Evolutionary conservation across 371 early-diverging fungal genomes (phyloP), one percentile per base, ranked within the genome.

Genomic region (Mortierella sp.): DNA sequence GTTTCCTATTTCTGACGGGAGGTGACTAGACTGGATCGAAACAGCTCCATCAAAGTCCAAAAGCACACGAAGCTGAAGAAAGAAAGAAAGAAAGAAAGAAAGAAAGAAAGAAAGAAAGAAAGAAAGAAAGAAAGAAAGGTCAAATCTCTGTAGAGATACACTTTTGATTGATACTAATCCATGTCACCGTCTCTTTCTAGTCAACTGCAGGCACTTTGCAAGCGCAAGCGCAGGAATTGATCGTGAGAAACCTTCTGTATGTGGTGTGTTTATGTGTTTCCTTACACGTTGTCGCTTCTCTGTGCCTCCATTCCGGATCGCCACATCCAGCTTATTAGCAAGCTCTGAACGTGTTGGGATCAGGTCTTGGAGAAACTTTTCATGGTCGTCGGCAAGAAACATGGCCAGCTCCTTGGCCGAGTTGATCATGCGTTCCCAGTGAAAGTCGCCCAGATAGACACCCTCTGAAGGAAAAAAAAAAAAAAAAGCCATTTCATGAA

Each of bases 51-150:
- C 66, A 44, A 77, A 70, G 45, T 81, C 80, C 1, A 85, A 65
- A 21, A 89, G 65, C 21, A 88, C 68, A 2, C 89, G 83, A 26
- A 89, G 79, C 89, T 89, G 66, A 37, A 29, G 45, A 63, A 21
- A 57, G 37, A 37, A 5, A 3, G 37, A 37, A 9, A 37, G 3
- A 9, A 37, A 9, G 37, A 37, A n/a, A n/a, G n/a, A n/a, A n/a
- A n/a, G n/a, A n/a, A n/a, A n/a, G n/a, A n/a, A n/a, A n/a, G n/a
- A n/a, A n/a, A n/a, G n/a, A n/a, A n/a, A n/a, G n/a, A n/a, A n/a
- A n/a, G n/a, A n/a, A n/a, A n/a, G n/a, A n/a, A n/a, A n/a, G n/a
- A n/a, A n/a, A n/a, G n/a, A n/a, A n/a, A n/a, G n/a, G n/a, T n/a
- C n/a, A n/a, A n/a, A n/a, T n/a, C n/a, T n/a, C n/a, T n/a, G n/a